Conservation (phyloP, 2,329 filamentous ascomycete species). For the Epichloe sibirici region DNA sequence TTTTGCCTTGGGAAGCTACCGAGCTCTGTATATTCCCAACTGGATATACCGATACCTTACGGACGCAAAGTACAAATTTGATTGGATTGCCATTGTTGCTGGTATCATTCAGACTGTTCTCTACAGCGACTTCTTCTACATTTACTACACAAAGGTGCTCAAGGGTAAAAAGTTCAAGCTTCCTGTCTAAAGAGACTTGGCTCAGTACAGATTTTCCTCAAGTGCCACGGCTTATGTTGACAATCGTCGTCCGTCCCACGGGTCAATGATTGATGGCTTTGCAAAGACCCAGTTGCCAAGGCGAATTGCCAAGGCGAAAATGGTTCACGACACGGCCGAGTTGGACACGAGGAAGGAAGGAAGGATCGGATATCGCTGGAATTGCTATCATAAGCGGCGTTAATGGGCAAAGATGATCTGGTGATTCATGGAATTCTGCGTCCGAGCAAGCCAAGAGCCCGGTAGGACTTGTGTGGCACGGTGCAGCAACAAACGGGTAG, state of each 20-base stretch:
- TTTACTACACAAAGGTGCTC: constrained; percentile 95
- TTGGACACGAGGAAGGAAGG: neutral
- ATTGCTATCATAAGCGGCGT: constrained; percentile 3
- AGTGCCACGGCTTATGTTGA: neutral
- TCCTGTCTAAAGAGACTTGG: constrained; percentile 48
- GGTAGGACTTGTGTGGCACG: neutral
- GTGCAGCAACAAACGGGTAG: neutral
- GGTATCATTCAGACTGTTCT: constrained; percentile 87
- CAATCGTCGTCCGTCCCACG: neutral
- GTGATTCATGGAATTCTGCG: neutral
- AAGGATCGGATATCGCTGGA: constrained; percentile 1
- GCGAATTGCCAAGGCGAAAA: too few species aligned
- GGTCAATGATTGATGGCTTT: neutral
- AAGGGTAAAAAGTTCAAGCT: constrained; percentile 83
- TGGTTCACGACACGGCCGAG: neutral
- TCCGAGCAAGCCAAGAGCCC: neutral
- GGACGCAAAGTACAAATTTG: constrained; percentile 59
- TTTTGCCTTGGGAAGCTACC: constrained; percentile 82
- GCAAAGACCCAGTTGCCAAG: neutral
- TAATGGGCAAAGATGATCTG: neutral
- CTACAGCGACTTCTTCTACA: constrained; percentile 99
- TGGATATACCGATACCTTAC: constrained; percentile 87
- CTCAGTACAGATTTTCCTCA: neutral
- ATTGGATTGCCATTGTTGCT: constrained; percentile 79
- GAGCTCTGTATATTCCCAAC: constrained; percentile 94